phyloP scores from a whole-genome alignment of 2,329 filamentous ascomycete genomes.

The Furcasterigmium furcatum region DNA sequence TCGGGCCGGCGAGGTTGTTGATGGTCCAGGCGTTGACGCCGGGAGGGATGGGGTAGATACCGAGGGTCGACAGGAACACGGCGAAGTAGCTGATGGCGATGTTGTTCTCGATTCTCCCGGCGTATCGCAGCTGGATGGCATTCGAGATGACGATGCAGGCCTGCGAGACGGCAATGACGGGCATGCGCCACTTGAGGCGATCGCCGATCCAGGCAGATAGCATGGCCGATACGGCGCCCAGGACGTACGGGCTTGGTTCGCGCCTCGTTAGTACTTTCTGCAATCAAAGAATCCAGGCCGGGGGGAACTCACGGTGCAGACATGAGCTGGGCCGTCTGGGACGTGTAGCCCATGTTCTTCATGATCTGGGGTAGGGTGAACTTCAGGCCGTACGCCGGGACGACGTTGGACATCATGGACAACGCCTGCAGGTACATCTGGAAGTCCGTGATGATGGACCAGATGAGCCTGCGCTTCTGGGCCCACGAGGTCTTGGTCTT shows the following conservation, averaged over 20 bases:
- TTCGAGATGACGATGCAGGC: slow-evolving; percentile 9
- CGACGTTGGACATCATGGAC: slow-evolving; percentile 15
- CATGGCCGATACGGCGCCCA: slow-evolving; percentile 62
- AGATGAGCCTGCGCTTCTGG: slow-evolving; percentile 15
- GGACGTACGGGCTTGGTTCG: slow-evolving; percentile 56
- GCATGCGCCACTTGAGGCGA: slow-evolving; percentile 58
- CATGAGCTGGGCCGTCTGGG: slow-evolving; percentile 37
- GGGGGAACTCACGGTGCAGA: too few species aligned
- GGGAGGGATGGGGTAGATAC: slow-evolving; percentile 39
- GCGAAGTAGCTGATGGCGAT: slow-evolving; percentile 62
- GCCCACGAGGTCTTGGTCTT: slow-evolving; percentile 31
- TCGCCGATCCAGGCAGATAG: slow-evolving; percentile 64
- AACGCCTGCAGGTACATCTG: slow-evolving; percentile 20
- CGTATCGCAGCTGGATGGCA: slow-evolving; percentile 29
- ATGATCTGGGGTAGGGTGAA: slow-evolving; percentile 23
- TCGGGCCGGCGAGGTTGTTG: slow-evolving; percentile 30
- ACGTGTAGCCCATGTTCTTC: slow-evolving; percentile 13
- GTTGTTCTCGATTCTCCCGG: slow-evolving; percentile 28
- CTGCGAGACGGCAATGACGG: slow-evolving; percentile 20
- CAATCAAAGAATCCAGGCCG: too few species aligned
- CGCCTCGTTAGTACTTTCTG: too few species aligned
- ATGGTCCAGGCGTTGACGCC: slow-evolving; percentile 38
- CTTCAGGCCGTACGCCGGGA: slow-evolving; percentile 6
- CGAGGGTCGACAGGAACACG: slow-evolving; percentile 63
- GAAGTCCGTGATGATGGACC: slow-evolving; percentile 22